Percentiles rank a stretch among this genome's conserved stretches.
Conservation (phyloP, 345 rosid genomes). For the Physaria fendleri region DNA sequence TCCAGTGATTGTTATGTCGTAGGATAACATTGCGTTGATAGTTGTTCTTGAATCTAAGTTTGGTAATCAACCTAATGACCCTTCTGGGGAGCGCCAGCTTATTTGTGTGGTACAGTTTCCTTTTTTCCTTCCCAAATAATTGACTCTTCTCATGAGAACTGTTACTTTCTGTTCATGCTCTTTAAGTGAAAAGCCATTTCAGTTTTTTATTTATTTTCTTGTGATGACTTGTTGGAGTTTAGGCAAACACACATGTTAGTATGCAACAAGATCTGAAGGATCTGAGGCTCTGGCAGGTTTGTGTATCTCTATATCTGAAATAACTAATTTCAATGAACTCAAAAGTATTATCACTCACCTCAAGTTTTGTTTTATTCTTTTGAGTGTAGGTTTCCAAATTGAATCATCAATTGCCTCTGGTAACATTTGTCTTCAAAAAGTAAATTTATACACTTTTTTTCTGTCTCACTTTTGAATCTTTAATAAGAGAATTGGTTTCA, state of each 20-base stretch:
- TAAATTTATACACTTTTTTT: not conserved
- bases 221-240: conserved; percentile 26
- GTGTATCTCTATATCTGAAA: not conserved
- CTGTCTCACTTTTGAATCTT: not conserved
- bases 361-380: not conserved
- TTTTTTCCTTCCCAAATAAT: not conserved
- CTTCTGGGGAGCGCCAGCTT: conserved; percentile 87
- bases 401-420: conserved; percentile 90
- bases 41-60: conserved; percentile 94
- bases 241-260: conserved; percentile 97
- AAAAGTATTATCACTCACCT: not conserved
- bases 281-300: conserved; percentile 98
- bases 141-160: not conserved
- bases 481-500: conserved; percentile 28
- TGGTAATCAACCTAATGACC: conserved; percentile 79
- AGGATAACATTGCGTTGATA: conserved; percentile 97
- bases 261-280: conserved; percentile 88
- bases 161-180: conserved; percentile 8
- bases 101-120: conserved; percentile 76
- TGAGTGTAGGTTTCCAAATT: conserved; percentile 77
- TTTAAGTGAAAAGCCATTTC: conserved; percentile 1
- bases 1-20: conserved; percentile 12
- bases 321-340: not conserved
- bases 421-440: conserved; percentile 22
- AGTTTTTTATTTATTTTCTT: conserved; percentile 8